Base-by-base conservation (phyloP, 2,329 filamentous ascomycete species). In the Microdochium bolleyi region DNA sequence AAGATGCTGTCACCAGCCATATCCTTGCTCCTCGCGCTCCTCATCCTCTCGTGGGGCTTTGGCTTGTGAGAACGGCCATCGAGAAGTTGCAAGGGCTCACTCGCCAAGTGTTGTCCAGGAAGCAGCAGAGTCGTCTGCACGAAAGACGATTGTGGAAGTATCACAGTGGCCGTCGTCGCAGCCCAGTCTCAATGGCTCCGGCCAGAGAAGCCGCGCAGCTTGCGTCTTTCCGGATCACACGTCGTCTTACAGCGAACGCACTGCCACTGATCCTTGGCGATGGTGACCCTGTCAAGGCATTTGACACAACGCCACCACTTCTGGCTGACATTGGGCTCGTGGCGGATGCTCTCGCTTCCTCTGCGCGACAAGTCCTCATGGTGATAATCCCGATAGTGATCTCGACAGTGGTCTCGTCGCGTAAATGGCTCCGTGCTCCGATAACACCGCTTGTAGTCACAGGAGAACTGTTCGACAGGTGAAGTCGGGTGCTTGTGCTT, bases 331-430 rank as follows among this genome's bases (percentile, higher is more conserved):
- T 69, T 67, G 54, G 74, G 70, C 49, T 61, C 65, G 10, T 68
- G 60, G 48, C 65, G 56, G 50, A 63, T 58, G 49, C 55, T 65
- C 55, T 44, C 51, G 49, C 56, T 56, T 51, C 54, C 51, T 21
- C 58, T 56, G 49, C 64, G 62, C 27, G 55, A 24, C 24, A 64
- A 49, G 53, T 81, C 77, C 60, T 83, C 80, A 52, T 70, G 69
- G 68, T 83, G 80, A 56, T 70, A 79, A 48, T 78, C 73, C 30
- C 80, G 73, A 37, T 80, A 71, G 61, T 83, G 80, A 53, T 81
- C 78, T 37, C 79, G 72, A 61, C 73, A 80, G 64, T 83, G 80
- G 56, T 83, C 80, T 30, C 75, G 72, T 32, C 80, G 73, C 57
- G 71, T 69, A 59, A 83, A 82, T 2, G 78, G 73, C 2, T 71